Base-by-base conservation (phyloP, 306 rosid species). In the Pterocarpus macrocarpus region DNA sequence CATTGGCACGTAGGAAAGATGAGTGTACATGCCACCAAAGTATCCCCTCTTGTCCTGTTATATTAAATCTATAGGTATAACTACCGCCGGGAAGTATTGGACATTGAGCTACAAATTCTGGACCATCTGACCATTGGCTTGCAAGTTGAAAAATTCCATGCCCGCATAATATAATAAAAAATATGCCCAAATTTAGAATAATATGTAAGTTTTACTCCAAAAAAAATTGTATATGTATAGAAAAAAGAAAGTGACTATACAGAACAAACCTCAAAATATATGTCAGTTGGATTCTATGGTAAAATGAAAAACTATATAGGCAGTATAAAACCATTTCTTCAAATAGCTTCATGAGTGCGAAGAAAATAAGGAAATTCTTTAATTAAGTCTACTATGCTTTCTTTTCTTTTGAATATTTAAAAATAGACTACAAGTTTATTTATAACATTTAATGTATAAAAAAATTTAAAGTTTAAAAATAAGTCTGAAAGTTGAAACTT, bases 21-120 rank as follows among this genome's bases (percentile, higher is more conserved):
- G 82, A 64, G 71, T 91, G 95, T 0, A 93, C 91, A 75, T 94
- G 95, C 97, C 97, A 91, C 93, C 97, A 94, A 14, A 91, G 90
- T 8, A 94, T 94, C 0, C 98, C 97, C 45, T 94, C 97, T 73
- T 94, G 95, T 30, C 81, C 86, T 5, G 76, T 86, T 73, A 94
- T 65, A 0, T 83, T 82, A 57, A 91, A 94, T 56, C 16, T 84
- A 63, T 94, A 89, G 0, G 91, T 85, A 47, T 84, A 93, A 5
- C 30, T 88, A 0, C 73, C 14, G 5, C 86, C 86, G 0, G 94
- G 57, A 12, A 41, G 86, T 28, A 93, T 90, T 7, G 97, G 93
- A 35, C 97, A 93, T 50, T 93, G 97, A 13, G 94, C 91, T 53
- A 87, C 83, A 59, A 75, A 87, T 34, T 32, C 89, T 0, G 97